These are phyloP conservation scores for Dioscorea alata DNA, from an alignment of 106 monocot genomes.

Conservation along the genomic window DNA sequence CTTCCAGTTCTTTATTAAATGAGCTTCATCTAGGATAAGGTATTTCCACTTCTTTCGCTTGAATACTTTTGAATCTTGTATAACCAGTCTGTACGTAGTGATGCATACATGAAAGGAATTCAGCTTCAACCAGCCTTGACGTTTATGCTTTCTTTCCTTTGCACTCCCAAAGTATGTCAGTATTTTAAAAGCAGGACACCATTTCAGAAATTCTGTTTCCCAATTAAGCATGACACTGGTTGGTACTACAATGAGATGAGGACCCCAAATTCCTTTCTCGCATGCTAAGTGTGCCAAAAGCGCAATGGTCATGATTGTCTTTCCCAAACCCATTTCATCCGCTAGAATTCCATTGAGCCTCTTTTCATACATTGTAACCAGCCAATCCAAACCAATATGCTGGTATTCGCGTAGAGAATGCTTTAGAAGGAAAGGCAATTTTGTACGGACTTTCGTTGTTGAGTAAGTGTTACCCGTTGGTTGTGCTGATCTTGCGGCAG, in stretches of 20 bases:
- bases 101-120: slow-evolving; percentile 94
- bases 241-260: slow-evolving; percentile 97
- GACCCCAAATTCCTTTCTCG: slow-evolving; percentile 99
- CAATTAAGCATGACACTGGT: slow-evolving; percentile 99
- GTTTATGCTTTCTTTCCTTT: slow-evolving; percentile 91
- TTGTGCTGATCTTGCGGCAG: slow-evolving; percentile 98
- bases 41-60: slow-evolving; percentile 99
- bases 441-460: slow-evolving; percentile 93
- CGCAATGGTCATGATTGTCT: slow-evolving; percentile 99
- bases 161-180: slow-evolving; percentile 97
- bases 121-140: slow-evolving; percentile 95
- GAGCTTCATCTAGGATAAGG: slow-evolving; percentile 98
- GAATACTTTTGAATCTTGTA: slow-evolving; percentile 96
- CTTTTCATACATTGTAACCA: slow-evolving; percentile 98
- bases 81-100: slow-evolving; percentile 97
- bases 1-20: slow-evolving; percentile 99
- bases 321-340: slow-evolving; percentile 99
- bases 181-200: slow-evolving; percentile 99
- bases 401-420: slow-evolving; percentile 93
- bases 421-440: slow-evolving; percentile 95
- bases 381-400: slow-evolving; percentile 98
- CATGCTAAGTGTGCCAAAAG: slow-evolving; percentile 93
- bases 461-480: slow-evolving; percentile 99
- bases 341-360: slow-evolving; percentile 96
- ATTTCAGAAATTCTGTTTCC: slow-evolving; percentile 98